phyloP scores from a whole-genome alignment of 192 early-diverging fungal species.

The Haplosporangium gracile region DNA sequence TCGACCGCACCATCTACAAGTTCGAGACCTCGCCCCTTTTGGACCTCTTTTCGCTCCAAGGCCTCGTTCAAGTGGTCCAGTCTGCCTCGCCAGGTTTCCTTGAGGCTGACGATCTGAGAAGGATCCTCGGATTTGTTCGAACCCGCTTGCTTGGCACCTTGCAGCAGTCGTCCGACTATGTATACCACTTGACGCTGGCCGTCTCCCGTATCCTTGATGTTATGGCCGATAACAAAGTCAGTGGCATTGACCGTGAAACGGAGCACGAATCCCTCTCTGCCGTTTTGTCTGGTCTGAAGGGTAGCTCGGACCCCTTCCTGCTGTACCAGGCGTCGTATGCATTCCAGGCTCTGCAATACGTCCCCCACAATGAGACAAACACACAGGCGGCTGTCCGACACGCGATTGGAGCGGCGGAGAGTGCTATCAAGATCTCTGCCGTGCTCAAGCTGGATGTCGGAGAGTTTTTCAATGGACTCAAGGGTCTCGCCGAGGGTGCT shows the following conservation, averaged over 20 bases:
- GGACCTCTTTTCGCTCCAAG: neutral
- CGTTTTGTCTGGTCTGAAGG: neutral
- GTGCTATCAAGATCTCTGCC: neutral
- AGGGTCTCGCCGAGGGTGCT: neutral
- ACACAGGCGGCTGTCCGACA: neutral
- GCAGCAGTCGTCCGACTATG: neutral
- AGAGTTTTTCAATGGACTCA: neutral
- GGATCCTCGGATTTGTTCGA: neutral
- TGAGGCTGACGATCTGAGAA: neutral
- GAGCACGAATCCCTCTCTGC: neutral
- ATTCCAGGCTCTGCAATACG: neutral
- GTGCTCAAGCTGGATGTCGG: neutral
- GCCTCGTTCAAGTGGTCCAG: neutral
- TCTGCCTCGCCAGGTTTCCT: neutral
- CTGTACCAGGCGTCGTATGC: neutral
- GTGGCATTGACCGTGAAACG: neutral
- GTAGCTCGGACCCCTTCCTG: neutral
- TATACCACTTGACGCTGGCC: neutral
- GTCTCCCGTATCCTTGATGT: neutral
- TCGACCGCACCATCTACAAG: neutral
- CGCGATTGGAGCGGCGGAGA: neutral
- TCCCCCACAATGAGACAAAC: neutral
- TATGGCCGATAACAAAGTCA: slow-evolving; percentile 2
- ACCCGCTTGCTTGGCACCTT: neutral
- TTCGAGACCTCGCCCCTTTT: neutral